Conservation (phyloP, 345 rosid species). For the Cardiospermum halicacabum region DNA sequence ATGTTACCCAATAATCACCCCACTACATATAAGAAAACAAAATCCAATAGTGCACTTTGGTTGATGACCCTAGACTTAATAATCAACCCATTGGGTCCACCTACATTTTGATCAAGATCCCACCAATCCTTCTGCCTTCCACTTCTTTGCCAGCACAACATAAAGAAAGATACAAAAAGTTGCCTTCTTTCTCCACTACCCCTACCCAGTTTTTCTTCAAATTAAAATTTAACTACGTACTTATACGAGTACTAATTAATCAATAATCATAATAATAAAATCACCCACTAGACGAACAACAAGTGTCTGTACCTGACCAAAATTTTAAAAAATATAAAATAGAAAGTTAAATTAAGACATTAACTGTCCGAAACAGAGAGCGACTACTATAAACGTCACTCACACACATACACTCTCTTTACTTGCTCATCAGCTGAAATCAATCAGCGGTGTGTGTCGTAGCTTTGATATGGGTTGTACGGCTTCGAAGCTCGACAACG, state of each 20-base stretch:
- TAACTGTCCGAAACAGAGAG: background rate
- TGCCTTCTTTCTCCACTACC: conserved; percentile 24
- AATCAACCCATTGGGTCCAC: conserved; percentile 21
- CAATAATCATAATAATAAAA: conserved; percentile 5
- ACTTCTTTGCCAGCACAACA: background rate
- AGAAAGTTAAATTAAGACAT: background rate
- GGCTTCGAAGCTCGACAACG: conserved; percentile 90
- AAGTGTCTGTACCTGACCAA: background rate
- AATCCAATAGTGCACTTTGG: conserved; percentile 7
- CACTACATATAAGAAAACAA: background rate
- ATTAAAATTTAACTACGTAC: too few species aligned
- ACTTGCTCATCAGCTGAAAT: background rate
- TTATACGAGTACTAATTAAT: too few species aligned
- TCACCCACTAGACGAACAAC: conserved; percentile 3
- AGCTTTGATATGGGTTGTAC: conserved; percentile 98
- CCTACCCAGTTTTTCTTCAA: background rate
- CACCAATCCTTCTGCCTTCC: background rate
- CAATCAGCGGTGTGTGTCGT: background rate
- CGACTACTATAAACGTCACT: background rate
- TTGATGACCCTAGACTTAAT: background rate
- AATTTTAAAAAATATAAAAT: background rate
- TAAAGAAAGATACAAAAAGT: conserved; percentile 21
- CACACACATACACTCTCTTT: background rate
- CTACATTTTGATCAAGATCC: background rate
- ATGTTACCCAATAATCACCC: background rate